Conservation (phyloP, 2,329 filamentous ascomycete species). For the Bisporella sp. region DNA sequence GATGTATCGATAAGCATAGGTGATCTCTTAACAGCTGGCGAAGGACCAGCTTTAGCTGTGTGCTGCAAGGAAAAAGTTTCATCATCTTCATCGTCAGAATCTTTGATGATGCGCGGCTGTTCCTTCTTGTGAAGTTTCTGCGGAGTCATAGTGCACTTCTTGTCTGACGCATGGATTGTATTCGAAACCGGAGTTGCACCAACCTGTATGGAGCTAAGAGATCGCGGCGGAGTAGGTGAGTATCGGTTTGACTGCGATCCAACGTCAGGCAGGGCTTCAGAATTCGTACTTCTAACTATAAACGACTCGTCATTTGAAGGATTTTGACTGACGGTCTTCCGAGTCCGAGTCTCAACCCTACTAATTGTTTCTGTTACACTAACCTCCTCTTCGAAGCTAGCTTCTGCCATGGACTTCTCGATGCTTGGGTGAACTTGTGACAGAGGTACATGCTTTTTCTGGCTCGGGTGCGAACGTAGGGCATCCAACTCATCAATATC, state of each 20-base stretch:
- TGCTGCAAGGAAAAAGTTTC: constrained; percentile 13
- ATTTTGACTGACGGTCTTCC: constrained; percentile 20
- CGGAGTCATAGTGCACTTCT: background rate
- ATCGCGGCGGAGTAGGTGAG: background rate
- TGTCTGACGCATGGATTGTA: too few relatives aligned
- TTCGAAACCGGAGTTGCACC: constrained; percentile 15
- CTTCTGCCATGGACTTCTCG: constrained; percentile 6
- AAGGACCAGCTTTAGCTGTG: constrained; percentile 11
- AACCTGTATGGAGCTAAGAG: constrained; percentile 14
- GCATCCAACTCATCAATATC: constrained; percentile 24
- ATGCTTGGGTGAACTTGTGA: constrained; percentile 6
- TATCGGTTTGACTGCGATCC: background rate
- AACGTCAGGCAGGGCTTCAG: background rate
- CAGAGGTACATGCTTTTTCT: background rate
- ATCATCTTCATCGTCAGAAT: constrained; percentile 26
- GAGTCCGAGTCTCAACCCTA: constrained; percentile 17
- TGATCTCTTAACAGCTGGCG: constrained; percentile 10
- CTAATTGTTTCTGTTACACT: constrained; percentile 21
- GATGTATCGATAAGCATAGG: constrained; percentile 7
- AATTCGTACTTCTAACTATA: background rate
- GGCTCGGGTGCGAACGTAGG: constrained; percentile 4
- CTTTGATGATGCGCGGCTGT: constrained; percentile 14
- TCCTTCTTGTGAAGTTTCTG: constrained; percentile 2
- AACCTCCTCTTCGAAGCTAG: constrained; percentile 11
- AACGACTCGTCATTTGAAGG: constrained; percentile 9